Percentiles rank a stretch among this genome's conserved stretches.
Conservation (phyloP, 2,329 filamentous ascomycete species). For the Cryphonectria radicalis region DNA sequence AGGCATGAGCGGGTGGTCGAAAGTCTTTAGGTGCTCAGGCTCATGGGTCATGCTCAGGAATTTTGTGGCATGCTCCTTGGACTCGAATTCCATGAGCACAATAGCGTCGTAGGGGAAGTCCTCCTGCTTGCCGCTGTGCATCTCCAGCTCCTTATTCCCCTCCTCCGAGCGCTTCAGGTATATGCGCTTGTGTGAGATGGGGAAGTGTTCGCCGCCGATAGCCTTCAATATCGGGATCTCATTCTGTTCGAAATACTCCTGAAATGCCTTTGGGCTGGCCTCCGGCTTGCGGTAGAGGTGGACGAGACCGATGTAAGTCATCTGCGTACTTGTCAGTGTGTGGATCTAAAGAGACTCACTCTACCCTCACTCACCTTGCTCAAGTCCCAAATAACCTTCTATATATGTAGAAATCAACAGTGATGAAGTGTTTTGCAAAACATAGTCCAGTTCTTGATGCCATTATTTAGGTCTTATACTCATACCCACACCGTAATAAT, state of each 20-base stretch:
- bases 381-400: background rate
- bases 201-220: background rate
- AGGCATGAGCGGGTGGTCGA: conserved; percentile 1
- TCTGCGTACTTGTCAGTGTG: background rate
- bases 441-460: background rate
- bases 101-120: background rate
- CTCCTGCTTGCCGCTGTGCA: conserved; percentile 2
- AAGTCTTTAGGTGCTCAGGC: background rate
- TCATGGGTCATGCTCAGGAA: conserved; percentile 3
- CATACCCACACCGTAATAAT: background rate
- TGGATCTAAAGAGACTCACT: background rate
- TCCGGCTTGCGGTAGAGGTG: conserved; percentile 2
- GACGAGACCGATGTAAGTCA: conserved; percentile 2
- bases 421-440: background rate
- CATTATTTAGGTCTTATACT: background rate
- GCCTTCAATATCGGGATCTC: conserved; percentile 2
- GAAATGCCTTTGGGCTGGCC: background rate
- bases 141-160: background rate
- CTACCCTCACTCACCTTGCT: background rate
- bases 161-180: conserved; percentile 4
- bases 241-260: conserved; percentile 1
- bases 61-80: conserved; percentile 2
- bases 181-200: conserved; percentile 6
- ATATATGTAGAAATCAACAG: too few species aligned
- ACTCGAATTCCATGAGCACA: conserved; percentile 3